Evolutionary conservation across 306 rosid genomes (phyloP), one percentile per base, ranked within the genome.

Genomic region (Cotoneaster glaucophyllus): DNA sequence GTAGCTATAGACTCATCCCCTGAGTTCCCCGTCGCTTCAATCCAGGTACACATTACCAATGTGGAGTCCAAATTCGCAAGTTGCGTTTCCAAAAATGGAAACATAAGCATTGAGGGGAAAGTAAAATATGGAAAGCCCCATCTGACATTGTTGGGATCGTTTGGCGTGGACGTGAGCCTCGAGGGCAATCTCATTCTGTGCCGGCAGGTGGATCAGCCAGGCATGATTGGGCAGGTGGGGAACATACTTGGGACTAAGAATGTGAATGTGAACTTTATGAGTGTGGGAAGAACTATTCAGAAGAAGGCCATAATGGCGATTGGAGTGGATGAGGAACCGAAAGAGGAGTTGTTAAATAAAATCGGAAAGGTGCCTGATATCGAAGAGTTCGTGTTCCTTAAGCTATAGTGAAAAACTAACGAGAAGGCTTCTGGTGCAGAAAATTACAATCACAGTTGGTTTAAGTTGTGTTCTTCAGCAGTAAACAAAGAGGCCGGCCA

Each of bases 191-290:
- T 94, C 17, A 90, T 94, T 13, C 37, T 94, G 71, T 92, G 98
- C 81, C 70, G 97, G 59, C 97, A 94, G 63, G 59, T 86, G 17
- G 98, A 94, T 65, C 98, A 94, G 50, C 97, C 98, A 0, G 98
- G 98, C 29, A 87, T 94, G 96, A 92, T 94, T 71, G 98, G 98
- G 3, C 79, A 15, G 24, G 97, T 94, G 11, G 98, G 98, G 41
- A 90, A 82, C 76, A 90, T 94, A 17, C 84, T 94, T 1, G 97
- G 83, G 4, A 82, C 83, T 13, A 85, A 79, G 0, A 94, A 92
- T 48, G 97, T 91, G 76, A 94, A 94, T 74, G 97, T 94, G 44
- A 94, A 83, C 81, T 94, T 91, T 45, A 94, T 94, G 98, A 94
- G 97, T 6, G 98, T 94, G 26, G 98, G 96, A 69, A 88, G 97